Evolutionary conservation across 169 alveolate species (phyloP).

Genomic region (Eimeria acervulina): DNA sequence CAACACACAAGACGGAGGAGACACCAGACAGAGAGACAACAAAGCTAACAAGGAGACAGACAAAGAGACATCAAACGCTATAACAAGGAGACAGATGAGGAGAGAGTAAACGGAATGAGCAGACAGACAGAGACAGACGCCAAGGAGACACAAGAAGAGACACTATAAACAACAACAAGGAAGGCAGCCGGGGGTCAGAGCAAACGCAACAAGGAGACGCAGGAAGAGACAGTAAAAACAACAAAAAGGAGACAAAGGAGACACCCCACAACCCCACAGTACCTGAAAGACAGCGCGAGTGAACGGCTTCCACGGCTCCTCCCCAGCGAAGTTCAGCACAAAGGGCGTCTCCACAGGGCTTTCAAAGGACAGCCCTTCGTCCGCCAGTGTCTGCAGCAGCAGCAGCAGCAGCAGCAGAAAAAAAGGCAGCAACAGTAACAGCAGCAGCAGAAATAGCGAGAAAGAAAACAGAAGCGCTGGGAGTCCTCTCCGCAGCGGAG

Average conservation of each 20-base stretch:
- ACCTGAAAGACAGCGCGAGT: conserved; percentile 61
- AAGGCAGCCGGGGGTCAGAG: no score
- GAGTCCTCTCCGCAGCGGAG: no score
- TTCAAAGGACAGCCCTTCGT: conserved; percentile 1
- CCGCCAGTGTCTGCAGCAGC: conserved; percentile 30
- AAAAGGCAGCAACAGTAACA: background rate
- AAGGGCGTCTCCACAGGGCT: conserved; percentile 49
- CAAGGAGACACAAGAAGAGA: background rate
- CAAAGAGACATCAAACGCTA: background rate
- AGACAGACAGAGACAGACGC: background rate
- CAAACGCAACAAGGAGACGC: no score
- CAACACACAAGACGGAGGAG: background rate
- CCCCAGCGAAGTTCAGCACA: conserved; percentile 43
- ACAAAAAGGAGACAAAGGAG: no score
- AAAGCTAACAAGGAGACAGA: background rate
- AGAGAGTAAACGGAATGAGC: background rate
- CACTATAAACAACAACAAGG: no score
- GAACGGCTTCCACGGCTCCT: conserved; percentile 72
- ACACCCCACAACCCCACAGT: background rate
- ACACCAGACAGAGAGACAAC: background rate
- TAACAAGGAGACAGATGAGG: background rate
- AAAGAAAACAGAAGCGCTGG: background rate
- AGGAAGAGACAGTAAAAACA: no score
- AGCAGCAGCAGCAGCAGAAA: conserved; percentile 40
- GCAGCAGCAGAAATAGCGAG: background rate